Conservation (phyloP, 1,284 basidiomycete species). For the Porodaedalea pini region DNA sequence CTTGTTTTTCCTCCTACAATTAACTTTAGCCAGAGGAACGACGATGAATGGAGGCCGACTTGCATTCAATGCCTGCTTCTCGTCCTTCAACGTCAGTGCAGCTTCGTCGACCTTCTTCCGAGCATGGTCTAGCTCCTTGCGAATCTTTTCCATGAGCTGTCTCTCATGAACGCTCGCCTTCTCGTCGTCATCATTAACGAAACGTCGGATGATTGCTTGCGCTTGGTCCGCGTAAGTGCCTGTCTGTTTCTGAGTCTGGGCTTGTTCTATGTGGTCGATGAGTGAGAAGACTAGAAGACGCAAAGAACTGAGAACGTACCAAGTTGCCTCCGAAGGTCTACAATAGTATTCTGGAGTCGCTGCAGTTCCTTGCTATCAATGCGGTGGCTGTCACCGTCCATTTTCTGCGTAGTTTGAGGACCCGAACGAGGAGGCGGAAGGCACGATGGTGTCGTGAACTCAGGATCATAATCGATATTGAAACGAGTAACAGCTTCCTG, state of each 20-base stretch:
- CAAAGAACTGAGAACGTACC: slow-evolving; percentile 36
- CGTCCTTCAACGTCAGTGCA: slow-evolving; percentile 57
- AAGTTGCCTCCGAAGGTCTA: slow-evolving; percentile 51
- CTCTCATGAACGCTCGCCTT: slow-evolving; percentile 54
- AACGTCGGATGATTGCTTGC: slow-evolving; percentile 17
- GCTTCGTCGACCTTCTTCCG: slow-evolving; percentile 63
- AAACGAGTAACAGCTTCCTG: slow-evolving; percentile 32
- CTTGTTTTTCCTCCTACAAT: slow-evolving; percentile 48
- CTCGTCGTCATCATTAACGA: slow-evolving; percentile 47
- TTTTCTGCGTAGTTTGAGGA: background rate
- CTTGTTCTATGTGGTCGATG: slow-evolving; percentile 39
- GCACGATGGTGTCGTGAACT: slow-evolving; percentile 25
- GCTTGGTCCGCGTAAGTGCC: slow-evolving; percentile 29
- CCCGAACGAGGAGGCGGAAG: slow-evolving; percentile 9
- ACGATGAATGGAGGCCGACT: slow-evolving; percentile 15
- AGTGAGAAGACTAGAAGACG: background rate
- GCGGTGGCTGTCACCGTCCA: background rate
- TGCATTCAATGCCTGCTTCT: slow-evolving; percentile 68
- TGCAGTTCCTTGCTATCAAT: slow-evolving; percentile 36
- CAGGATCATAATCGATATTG: slow-evolving; percentile 23
- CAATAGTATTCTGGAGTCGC: slow-evolving; percentile 46
- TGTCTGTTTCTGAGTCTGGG: slow-evolving; percentile 41
- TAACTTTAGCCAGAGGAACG: background rate
- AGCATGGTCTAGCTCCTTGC: slow-evolving; percentile 62
- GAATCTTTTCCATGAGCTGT: slow-evolving; percentile 47